A percentile compares a stretch with the other conserved stretches of the same genome.
Conservation (phyloP, 2,329 filamentous ascomycete species). For the Apiospora arundinis region DNA sequence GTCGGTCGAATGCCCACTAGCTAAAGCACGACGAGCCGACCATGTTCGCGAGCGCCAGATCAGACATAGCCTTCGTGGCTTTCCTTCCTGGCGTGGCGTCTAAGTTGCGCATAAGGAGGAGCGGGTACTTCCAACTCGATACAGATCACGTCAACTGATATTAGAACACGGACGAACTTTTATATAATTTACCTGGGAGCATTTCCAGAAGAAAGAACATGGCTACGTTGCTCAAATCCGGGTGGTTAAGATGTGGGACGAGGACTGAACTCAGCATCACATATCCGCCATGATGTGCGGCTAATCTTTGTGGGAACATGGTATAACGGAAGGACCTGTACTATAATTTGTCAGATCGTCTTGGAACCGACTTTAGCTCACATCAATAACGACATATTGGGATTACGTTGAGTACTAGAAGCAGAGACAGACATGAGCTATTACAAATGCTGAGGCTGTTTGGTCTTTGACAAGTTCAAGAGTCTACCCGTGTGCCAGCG, state of each 20-base stretch:
- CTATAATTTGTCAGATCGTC: not conserved
- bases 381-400: not conserved
- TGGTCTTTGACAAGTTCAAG: not conserved
- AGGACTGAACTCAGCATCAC: not conserved
- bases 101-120: not conserved
- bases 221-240: not conserved
- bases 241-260: not conserved
- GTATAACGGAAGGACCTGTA: slow-evolving; percentile 4
- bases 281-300: slow-evolving; percentile 3
- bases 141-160: not conserved
- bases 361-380: not conserved
- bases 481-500: not conserved
- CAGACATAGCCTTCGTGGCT: not conserved
- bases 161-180: not conserved
- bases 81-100: not conserved
- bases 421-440: not conserved
- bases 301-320: slow-evolving; percentile 1
- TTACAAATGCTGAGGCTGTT: not conserved
- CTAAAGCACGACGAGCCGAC: not conserved
- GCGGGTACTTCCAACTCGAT: not conserved
- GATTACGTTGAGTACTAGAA: not conserved
- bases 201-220: not conserved
- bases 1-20: slow-evolving; percentile 19
- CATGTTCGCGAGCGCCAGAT: not conserved
- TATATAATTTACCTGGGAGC: not conserved